phyloP scores from a whole-genome alignment of 345 rosid species.

The Camelina laxa region DNA sequence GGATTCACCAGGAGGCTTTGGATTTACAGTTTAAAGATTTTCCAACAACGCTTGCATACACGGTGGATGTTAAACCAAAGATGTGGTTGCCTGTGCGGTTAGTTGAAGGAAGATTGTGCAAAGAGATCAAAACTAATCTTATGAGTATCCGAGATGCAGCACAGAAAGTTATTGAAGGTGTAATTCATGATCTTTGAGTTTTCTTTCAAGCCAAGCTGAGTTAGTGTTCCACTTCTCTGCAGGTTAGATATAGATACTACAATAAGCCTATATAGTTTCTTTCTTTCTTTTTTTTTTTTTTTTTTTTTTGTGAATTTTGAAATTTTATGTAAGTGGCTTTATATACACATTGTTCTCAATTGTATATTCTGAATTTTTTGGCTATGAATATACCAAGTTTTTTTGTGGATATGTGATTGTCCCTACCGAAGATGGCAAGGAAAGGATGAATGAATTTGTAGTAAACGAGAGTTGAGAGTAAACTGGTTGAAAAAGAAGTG shows the following conservation, averaged over 20 bases:
- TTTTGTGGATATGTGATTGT: too few species aligned
- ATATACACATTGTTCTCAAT: background rate
- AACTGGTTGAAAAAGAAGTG: too few species aligned
- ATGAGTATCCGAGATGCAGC: conserved; percentile 69
- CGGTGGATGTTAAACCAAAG: conserved; percentile 78
- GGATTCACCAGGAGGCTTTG: conserved; percentile 40
- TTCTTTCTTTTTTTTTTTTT: background rate
- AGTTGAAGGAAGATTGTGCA: conserved; percentile 81
- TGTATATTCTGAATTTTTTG: conserved; percentile 20
- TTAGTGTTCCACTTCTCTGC: background rate
- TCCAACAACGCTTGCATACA: conserved; percentile 64
- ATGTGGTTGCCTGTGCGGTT: conserved; percentile 78
- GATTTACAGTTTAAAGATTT: conserved; percentile 48
- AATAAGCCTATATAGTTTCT: background rate
- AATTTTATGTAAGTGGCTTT: conserved; percentile 16
- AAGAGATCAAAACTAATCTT: conserved; percentile 73
- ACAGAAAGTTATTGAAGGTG: conserved; percentile 47
- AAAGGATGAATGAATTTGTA: too few species aligned
- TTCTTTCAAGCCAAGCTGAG: conserved; percentile 3
- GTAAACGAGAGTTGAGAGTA: too few species aligned
- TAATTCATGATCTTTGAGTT: conserved; percentile 46
- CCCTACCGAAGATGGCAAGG: too few species aligned
- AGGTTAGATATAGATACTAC: conserved; percentile 3
- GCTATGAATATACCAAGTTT: conserved; percentile 15
- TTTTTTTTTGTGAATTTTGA: background rate